Conservation (phyloP, 176 grass and related monocot genomes). For the Zoysia japonica region DNA sequence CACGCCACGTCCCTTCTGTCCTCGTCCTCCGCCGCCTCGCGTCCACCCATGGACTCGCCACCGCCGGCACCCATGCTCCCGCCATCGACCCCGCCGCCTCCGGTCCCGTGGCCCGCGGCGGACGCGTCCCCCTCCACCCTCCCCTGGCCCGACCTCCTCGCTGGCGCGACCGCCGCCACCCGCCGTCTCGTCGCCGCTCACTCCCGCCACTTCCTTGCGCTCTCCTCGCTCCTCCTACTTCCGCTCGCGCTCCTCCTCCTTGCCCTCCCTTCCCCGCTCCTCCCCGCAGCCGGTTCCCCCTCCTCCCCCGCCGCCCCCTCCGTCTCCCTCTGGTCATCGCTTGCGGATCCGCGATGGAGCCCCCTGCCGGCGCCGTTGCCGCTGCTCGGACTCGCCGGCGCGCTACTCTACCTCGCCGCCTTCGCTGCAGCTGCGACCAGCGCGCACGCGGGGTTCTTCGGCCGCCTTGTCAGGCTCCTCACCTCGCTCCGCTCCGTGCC, state of each 20-base stretch:
- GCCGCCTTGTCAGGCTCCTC: slow-evolving; percentile 34
- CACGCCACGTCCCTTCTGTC: not conserved
- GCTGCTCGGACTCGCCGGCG: not conserved
- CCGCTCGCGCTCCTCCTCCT: slow-evolving; percentile 41
- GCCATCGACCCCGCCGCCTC: not conserved
- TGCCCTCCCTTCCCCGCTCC: slow-evolving; percentile 34
- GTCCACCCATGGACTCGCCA: slow-evolving; percentile 10
- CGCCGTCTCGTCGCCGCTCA: slow-evolving; percentile 40
- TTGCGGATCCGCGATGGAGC: not conserved
- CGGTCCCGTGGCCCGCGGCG: not conserved
- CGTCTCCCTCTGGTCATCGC: not conserved
- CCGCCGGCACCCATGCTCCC: not conserved
- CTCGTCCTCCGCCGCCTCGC: not conserved
- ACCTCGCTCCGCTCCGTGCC: slow-evolving; percentile 30
- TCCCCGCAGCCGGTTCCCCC: not conserved
- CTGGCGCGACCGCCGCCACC: not conserved
- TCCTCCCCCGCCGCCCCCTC: not conserved
- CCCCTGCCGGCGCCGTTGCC: not conserved
- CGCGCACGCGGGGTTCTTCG: slow-evolving; percentile 48
- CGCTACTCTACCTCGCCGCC: slow-evolving; percentile 37
- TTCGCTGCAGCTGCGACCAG: slow-evolving; percentile 21
- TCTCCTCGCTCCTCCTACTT: slow-evolving; percentile 41
- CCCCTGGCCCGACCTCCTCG: slow-evolving; percentile 41
- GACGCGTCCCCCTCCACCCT: not conserved
- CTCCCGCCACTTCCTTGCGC: slow-evolving; percentile 48